Conservation (phyloP, 1,284 basidiomycete genomes). For the Naganishia liquefaciens region DNA sequence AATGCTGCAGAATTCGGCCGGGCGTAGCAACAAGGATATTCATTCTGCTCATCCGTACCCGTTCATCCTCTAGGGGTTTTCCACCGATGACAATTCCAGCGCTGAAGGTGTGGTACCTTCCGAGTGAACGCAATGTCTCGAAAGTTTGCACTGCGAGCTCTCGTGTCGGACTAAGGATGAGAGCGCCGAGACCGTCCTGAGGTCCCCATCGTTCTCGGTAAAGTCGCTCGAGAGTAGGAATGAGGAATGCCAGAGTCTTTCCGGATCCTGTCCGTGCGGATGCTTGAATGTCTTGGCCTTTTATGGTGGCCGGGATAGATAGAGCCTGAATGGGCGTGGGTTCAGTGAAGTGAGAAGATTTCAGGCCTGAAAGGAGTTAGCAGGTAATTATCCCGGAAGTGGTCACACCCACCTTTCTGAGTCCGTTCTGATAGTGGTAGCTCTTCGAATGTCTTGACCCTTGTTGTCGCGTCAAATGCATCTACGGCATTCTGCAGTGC, state of each 20-base stretch:
- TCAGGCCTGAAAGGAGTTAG: conserved; percentile 62
- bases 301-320: conserved; percentile 65
- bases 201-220: conserved; percentile 76
- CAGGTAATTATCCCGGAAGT: background rate
- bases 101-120: conserved; percentile 86
- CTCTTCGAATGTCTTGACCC: conserved; percentile 50
- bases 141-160: conserved; percentile 98
- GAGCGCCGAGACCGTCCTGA: conserved; percentile 81
- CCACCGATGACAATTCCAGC: conserved; percentile 96
- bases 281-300: conserved; percentile 70
- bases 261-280: conserved; percentile 79
- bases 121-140: conserved; percentile 88
- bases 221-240: conserved; percentile 73
- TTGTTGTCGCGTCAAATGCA: conserved; percentile 43
- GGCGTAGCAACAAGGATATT: conserved; percentile 98
- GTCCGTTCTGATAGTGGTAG: conserved; percentile 52
- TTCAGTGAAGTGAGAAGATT: conserved; percentile 77
- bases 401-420: conserved; percentile 42
- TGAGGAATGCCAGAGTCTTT: conserved; percentile 78
- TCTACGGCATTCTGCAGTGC: conserved; percentile 48
- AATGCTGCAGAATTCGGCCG: conserved; percentile 90
- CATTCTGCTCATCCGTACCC: conserved; percentile 84
- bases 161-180: conserved; percentile 92
- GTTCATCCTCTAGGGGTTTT: conserved; percentile 92
- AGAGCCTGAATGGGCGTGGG: conserved; percentile 80